Evolutionary conservation across 2,329 filamentous ascomycete species (phyloP), one percentile per base, ranked within the genome.

Genomic region (Aureobasidium sp.): DNA sequence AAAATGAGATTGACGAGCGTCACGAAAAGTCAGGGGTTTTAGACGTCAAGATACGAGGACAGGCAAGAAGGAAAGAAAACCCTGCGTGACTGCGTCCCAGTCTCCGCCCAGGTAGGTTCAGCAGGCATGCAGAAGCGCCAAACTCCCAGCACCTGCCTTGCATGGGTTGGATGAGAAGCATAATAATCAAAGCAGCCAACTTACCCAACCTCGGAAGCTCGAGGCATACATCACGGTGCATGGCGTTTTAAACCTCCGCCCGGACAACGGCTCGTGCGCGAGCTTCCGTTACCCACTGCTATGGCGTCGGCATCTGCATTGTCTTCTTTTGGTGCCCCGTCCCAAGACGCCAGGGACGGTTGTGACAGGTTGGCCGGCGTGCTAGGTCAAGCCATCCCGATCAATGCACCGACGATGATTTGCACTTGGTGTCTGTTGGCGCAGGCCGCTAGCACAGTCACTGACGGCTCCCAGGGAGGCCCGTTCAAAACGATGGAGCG

Each of bases 241-340:
- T 60, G 36, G 57, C 57, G 57, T 42, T 60, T 49, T 56, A 47
- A 62, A 56, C 48, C 60, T 62, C 51, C 41, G 49, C 60, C 42
- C 60, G 51, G 51, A 34, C 37, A 22, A 62, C 49, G 60, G 60
- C 60, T 62, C 49, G 60, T 62, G 60, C 60, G 39, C 60, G 39
- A 62, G 60, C 60, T 62, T 62, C 48, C 48, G 60, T 49, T 42
- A 62, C 60, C 60, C 60, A 62, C 52, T 42, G 60, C 60, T 62
- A 53, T 62, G 60, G 51, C 41, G 51, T 56, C 60, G 60, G 60
- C 48, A 56, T 53, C 55, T 62, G 60, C 60, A 56, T 53, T 62
- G 48, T 62, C 60, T 53, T 34, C 39, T 62, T 62, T 41, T 53
- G 60, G 49, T 42, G 48, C 60, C 60, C n/a, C 36, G 41, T 56